A percentile compares a stretch with the other conserved stretches of the same genome.
These are phyloP conservation scores for Syzygium grande DNA, from an alignment of 345 rosid species.

Conservation along the genomic window DNA sequence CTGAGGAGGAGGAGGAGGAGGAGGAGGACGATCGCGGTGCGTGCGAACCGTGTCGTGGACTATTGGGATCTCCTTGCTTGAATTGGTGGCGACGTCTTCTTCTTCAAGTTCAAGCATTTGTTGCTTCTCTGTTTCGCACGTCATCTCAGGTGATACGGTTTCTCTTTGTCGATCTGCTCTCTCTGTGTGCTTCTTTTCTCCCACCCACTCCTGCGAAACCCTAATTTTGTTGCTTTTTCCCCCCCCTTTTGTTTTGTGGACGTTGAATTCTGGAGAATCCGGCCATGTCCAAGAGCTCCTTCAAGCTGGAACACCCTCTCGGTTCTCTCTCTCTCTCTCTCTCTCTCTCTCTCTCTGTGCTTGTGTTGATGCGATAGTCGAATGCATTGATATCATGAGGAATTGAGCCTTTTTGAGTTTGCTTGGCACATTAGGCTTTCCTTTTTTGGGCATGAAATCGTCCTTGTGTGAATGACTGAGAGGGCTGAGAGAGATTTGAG, in stretches of 20 bases:
- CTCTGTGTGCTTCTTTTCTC: neutral
- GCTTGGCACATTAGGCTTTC: neutral
- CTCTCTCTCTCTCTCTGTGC: neutral
- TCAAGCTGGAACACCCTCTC: constrained; percentile 78
- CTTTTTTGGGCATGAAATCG: neutral
- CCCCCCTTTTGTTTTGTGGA: neutral
- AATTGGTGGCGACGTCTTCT: neutral
- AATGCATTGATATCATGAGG: neutral
- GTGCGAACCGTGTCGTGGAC: neutral
- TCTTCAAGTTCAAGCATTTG: neutral
- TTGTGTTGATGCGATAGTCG: neutral
- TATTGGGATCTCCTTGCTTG: neutral
- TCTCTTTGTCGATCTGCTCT: neutral
- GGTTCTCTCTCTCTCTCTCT: constrained; percentile 29
- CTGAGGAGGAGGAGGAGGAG: neutral
- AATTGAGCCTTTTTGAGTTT: neutral
- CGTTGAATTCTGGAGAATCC: neutral
- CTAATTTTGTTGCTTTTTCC: neutral
- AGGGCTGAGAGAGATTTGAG: neutral
- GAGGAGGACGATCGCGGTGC: neutral
- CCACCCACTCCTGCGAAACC: neutral
- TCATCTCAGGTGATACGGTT: neutral
- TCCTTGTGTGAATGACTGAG: neutral
- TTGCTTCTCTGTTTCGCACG: neutral
- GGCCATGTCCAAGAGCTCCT: constrained; percentile 64